phyloP scores from a whole-genome alignment of 2,329 filamentous ascomycete species.

The Fusarium siculi region DNA sequence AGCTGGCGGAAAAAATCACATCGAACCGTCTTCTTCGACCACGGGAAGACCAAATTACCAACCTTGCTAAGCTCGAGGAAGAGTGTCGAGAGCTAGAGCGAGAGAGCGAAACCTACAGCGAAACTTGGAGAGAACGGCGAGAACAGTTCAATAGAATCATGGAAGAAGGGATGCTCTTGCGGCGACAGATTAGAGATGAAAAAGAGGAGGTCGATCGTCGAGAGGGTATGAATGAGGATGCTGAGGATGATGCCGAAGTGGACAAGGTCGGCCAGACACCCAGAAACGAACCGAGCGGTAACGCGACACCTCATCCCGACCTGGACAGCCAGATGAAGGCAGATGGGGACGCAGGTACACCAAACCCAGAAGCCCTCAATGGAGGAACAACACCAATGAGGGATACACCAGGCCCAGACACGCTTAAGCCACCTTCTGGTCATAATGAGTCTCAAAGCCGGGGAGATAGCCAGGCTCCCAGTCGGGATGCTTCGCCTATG shows the following conservation, averaged over 20 bases:
- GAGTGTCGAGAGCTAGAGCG: conserved; percentile 89
- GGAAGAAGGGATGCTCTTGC: conserved; percentile 87
- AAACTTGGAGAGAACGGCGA: conserved; percentile 84
- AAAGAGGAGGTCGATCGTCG: conserved; percentile 92
- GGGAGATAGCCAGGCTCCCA: conserved; percentile 44
- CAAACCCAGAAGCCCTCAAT: conserved; percentile 42
- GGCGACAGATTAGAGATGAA: conserved; percentile 89
- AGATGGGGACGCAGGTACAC: conserved; percentile 45
- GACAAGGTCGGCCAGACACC: conserved; percentile 61
- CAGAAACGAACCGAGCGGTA: conserved; percentile 60
- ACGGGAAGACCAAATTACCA: conserved; percentile 82
- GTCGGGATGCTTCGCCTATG: conserved; percentile 45
- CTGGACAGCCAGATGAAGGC: conserved; percentile 49
- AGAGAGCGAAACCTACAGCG: conserved; percentile 83
- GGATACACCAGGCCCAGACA: conserved; percentile 46
- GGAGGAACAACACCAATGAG: conserved; percentile 49
- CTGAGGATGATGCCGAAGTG: conserved; percentile 67
- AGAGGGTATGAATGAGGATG: conserved; percentile 81
- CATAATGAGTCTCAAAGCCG: conserved; percentile 35
- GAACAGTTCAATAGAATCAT: conserved; percentile 91
- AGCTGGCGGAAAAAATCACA: conserved; percentile 87
- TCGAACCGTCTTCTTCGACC: conserved; percentile 81
- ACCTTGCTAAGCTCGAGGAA: conserved; percentile 83
- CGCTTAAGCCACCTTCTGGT: conserved; percentile 33
- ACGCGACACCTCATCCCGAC: conserved; percentile 62